Evolutionary conservation across 306 rosid species (phyloP).

Genomic region (Cicer bijugum): DNA sequence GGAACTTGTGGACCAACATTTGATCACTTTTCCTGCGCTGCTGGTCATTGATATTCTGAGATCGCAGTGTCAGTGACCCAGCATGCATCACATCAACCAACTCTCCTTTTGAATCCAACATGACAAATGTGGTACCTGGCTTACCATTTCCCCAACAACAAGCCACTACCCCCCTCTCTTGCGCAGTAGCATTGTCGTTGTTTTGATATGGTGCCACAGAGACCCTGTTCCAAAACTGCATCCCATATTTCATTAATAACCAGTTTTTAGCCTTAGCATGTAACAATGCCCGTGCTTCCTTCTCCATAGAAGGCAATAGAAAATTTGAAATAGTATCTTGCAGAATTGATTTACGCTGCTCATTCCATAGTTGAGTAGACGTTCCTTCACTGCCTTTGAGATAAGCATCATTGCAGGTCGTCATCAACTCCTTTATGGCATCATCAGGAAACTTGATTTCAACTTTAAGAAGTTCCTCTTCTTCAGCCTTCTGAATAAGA

Average conservation of each 20-base stretch:
- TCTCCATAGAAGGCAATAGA: conserved; percentile 57
- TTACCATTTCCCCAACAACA: conserved; percentile 60
- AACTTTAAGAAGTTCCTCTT: conserved; percentile 56
- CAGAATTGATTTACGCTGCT: conserved; percentile 51
- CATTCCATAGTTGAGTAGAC: conserved; percentile 53
- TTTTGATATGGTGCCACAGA: conserved; percentile 48
- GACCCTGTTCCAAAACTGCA: conserved; percentile 54
- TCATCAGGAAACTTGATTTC: conserved; percentile 49
- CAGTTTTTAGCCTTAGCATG: conserved; percentile 51
- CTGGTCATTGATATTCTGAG: conserved; percentile 49
- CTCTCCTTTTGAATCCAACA: conserved; percentile 53
- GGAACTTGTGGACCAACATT: conserved; percentile 48
- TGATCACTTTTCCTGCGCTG: conserved; percentile 54
- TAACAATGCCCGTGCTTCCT: conserved; percentile 52
- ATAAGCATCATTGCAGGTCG: conserved; percentile 41
- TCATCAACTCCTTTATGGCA: conserved; percentile 44
- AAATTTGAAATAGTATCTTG: conserved; percentile 51
- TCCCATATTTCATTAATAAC: conserved; percentile 52
- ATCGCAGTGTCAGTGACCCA: conserved; percentile 50
- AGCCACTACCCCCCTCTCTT: conserved; percentile 49
- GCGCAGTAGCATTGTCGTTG: conserved; percentile 26
- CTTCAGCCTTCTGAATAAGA: conserved; percentile 53
- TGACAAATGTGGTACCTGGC: conserved; percentile 56
- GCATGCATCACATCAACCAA: conserved; percentile 57
- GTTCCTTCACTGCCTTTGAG: conserved; percentile 42